A percentile compares a stretch with the other conserved stretches of the same genome.
These are phyloP conservation scores for Pichia exigua DNA, from an alignment of 805 yeast genomes.

Conservation along the genomic window DNA sequence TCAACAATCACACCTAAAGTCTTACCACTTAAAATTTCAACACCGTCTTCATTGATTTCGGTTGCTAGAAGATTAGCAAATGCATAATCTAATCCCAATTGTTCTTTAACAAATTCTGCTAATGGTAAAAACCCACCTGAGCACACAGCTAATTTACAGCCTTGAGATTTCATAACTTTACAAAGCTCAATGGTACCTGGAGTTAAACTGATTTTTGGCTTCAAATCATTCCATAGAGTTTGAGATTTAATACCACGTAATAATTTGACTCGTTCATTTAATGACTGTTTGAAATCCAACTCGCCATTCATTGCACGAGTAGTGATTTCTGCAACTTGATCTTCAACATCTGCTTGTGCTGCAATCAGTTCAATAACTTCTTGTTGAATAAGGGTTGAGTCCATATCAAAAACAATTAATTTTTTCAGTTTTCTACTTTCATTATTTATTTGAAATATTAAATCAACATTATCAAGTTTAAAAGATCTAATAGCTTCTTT, in stretches of 20 bases:
- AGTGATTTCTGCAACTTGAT: constrained; percentile 80
- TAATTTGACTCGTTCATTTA: constrained; percentile 66
- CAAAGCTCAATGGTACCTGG: constrained; percentile 77
- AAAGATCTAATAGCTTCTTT: constrained; percentile 15
- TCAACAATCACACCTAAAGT: constrained; percentile 80
- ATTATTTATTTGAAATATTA: constrained; percentile 34
- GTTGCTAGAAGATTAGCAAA: constrained; percentile 65
- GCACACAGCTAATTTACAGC: constrained; percentile 73
- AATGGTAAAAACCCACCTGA: constrained; percentile 93
- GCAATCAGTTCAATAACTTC: constrained; percentile 97
- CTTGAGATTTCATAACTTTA: constrained; percentile 48
- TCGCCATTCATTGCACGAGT: constrained; percentile 97
- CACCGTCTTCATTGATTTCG: constrained; percentile 35
- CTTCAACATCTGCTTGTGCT: constrained; percentile 85
- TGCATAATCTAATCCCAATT: constrained; percentile 75
- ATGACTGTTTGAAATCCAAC: constrained; percentile 78
- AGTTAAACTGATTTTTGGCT: constrained; percentile 63
- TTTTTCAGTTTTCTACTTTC: constrained; percentile 33
- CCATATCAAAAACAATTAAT: constrained; percentile 93
- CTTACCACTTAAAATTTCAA: constrained; percentile 57
- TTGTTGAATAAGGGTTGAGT: constrained; percentile 89
- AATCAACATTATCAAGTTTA: constrained; percentile 29
- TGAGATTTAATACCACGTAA: constrained; percentile 73
- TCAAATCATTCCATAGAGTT: constrained; percentile 71
- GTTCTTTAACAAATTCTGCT: constrained; percentile 64